Evolutionary conservation across 2,329 filamentous ascomycete species (phyloP), one percentile per base, ranked within the genome.

Genomic region (Aspergillus sclerotialis): DNA sequence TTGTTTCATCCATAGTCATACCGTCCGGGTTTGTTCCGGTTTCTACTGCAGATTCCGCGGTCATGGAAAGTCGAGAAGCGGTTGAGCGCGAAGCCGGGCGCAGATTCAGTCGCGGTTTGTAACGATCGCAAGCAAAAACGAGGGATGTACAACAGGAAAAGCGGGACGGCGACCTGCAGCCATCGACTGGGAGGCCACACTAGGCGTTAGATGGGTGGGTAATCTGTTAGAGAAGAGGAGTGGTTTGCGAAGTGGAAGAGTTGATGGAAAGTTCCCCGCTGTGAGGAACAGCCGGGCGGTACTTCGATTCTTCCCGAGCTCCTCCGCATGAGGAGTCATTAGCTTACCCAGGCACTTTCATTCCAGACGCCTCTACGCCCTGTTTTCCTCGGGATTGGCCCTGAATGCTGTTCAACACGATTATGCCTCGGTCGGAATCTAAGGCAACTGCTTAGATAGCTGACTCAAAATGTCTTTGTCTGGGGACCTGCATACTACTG

Each of bases 121-220:
- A 37, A 40, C 30, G 33, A 36, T 42, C 30, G 40, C 35, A 38
- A 35, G 34, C 10, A 23, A 23, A 28, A 33, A 36, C 35, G 17
- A 36, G 35, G 39, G n/a, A n/a, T n/a, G 42, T 43, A 48, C 48
- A 49, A 37, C 38, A 36, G 39, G 39, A 28, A 28, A 25, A 33
- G 40, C 27, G 13, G 32, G 44, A 48, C 49, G 47, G 44, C 44
- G 42, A 46, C 39, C 47, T 48, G 52, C 52, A 57, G 53, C 46
- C 46, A 50, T 49, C 38, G 41, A 40, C 36, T 30, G 27, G 32
- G 9, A 14, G 31, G 16, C 31, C 18, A 12, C 14, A 17, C 19
- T 15, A 33, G 18, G 23, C 17, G 13, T 7, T 14, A 28, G 26
- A 28, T 28, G 7, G 26, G n/a, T 18, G 10, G n/a, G n/a, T n/a